Conservation (phyloP, 2,329 filamentous ascomycete species). For the Nothomitra cinnamomea region DNA sequence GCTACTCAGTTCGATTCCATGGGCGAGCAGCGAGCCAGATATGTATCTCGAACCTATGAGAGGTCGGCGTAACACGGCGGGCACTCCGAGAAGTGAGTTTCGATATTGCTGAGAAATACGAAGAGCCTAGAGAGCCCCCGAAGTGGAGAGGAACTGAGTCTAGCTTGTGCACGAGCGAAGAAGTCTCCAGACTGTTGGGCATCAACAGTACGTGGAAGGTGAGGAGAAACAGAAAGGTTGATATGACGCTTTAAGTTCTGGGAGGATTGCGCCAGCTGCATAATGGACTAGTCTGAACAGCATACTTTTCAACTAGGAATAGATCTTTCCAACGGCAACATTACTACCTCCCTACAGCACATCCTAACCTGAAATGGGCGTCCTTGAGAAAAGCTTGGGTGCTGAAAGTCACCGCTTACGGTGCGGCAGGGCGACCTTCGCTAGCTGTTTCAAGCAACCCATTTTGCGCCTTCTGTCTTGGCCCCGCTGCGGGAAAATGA, state of each 20-base stretch:
- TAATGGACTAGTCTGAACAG: too few relatives aligned
- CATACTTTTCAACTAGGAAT: neutral
- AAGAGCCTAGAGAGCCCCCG: neutral
- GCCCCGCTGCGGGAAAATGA: neutral
- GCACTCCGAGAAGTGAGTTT: neutral
- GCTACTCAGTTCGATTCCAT: neutral
- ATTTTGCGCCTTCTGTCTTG: neutral
- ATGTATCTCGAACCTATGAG: conserved; percentile 3
- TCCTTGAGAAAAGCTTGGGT: neutral
- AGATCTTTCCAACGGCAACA: neutral
- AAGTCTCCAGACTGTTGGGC: neutral
- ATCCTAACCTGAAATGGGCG: neutral
- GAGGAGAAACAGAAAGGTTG: neutral
- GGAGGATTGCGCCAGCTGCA: neutral
- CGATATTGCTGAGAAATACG: neutral
- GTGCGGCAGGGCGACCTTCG: neutral
- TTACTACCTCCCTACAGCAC: neutral
- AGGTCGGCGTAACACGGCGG: neutral
- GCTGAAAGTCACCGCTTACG: neutral
- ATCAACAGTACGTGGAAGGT: neutral
- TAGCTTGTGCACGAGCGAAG: neutral
- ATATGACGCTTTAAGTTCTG: conserved; percentile 2
- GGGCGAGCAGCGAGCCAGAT: conserved; percentile 1
- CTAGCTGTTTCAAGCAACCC: neutral
- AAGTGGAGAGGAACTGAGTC: neutral